phyloP scores from a whole-genome alignment of 2,329 filamentous ascomycete genomes.

The Clonostachys byssicola region DNA sequence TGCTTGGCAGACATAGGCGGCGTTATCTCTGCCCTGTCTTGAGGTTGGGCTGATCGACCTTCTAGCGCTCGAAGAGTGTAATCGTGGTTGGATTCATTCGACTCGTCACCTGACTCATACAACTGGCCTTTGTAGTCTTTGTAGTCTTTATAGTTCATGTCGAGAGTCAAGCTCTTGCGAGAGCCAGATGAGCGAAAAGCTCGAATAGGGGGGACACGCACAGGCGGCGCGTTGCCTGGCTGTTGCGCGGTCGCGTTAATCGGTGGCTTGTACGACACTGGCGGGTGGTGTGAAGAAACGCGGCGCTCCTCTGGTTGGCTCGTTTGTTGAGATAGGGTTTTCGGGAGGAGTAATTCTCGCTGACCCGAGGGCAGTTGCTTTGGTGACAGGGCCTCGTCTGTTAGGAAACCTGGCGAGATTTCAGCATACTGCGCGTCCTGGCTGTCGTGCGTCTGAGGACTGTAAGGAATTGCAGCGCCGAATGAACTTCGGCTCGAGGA shows the following conservation, averaged over 20 bases:
- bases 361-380: constrained; percentile 26
- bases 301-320: constrained; percentile 38
- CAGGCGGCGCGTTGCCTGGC: constrained; percentile 20
- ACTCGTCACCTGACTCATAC: constrained; percentile 38
- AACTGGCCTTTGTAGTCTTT: constrained; percentile 30
- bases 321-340: constrained; percentile 24
- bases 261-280: constrained; percentile 44
- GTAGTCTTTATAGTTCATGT: constrained; percentile 42
- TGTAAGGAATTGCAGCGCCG: constrained; percentile 22
- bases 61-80: constrained; percentile 47
- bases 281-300: constrained; percentile 33
- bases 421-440: constrained; percentile 22
- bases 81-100: constrained; percentile 39
- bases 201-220: constrained; percentile 49
- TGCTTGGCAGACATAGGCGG: constrained; percentile 30
- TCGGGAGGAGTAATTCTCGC: constrained; percentile 42
- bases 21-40: constrained; percentile 27
- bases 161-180: constrained; percentile 47
- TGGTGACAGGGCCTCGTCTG: constrained; percentile 3
- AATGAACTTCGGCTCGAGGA: constrained; percentile 29
- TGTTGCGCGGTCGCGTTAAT: constrained; percentile 15
- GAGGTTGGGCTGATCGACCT: constrained; percentile 20
- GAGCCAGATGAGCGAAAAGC: constrained; percentile 53
- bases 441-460: constrained; percentile 21
- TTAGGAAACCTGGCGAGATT: neutral